These are phyloP conservation scores for Puccinia horiana DNA, from an alignment of 1,284 basidiomycete species.

Conservation along the genomic window DNA sequence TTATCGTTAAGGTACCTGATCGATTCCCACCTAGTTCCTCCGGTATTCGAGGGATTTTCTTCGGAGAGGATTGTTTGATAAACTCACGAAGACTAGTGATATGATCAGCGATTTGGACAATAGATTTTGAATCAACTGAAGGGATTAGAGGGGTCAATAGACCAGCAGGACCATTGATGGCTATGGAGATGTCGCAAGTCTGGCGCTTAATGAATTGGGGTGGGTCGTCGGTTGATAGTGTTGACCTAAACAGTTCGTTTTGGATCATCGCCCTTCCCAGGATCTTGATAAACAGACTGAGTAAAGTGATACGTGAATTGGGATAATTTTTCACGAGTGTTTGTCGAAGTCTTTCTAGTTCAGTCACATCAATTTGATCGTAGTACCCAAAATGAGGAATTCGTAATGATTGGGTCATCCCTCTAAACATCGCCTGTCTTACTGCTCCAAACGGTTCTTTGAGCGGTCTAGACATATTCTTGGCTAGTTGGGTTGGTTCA, in stretches of 20 bases:
- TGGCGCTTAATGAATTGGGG: slow-evolving; percentile 51
- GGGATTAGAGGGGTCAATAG: slow-evolving; percentile 81
- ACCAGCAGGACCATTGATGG: slow-evolving; percentile 74
- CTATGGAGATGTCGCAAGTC: slow-evolving; percentile 68
- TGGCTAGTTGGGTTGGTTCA: no score
- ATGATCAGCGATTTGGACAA: slow-evolving; percentile 69
- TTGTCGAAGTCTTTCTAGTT: slow-evolving; percentile 68
- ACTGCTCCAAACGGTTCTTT: slow-evolving; percentile 21
- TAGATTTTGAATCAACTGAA: slow-evolving; percentile 65
- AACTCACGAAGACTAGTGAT: slow-evolving; percentile 68
- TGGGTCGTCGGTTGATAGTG: slow-evolving; percentile 50
- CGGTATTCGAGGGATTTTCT: slow-evolving; percentile 65
- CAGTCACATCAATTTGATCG: slow-evolving; percentile 78
- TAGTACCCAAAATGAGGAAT: slow-evolving; percentile 75
- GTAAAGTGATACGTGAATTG: slow-evolving; percentile 70
- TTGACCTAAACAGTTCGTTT: slow-evolving; percentile 72
- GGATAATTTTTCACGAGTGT: slow-evolving; percentile 56
- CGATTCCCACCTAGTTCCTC: slow-evolving; percentile 68
- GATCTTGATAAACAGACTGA: slow-evolving; percentile 83
- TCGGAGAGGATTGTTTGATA: slow-evolving; percentile 63
- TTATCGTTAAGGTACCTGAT: slow-evolving; percentile 79
- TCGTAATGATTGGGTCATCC: slow-evolving; percentile 7
- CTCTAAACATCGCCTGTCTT: slow-evolving; percentile 32
- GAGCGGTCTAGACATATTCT: not conserved
- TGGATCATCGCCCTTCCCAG: slow-evolving; percentile 76